Evolutionary conservation across 345 rosid genomes (phyloP).

Genomic region (Sonneratia alba): DNA sequence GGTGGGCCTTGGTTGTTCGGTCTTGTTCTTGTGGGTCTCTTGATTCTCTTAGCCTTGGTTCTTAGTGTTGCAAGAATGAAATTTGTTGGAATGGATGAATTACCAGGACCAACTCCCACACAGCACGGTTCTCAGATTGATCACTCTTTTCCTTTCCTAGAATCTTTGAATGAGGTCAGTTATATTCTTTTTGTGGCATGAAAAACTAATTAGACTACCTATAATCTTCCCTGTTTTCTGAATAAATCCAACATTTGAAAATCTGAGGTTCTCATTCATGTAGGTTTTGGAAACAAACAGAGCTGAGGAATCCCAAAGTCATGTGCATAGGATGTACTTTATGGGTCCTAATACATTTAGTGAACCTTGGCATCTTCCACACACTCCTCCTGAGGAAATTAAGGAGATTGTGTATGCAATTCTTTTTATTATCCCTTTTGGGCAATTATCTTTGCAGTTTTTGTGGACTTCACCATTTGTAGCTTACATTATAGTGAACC

Average conservation of each 20-base stretch:
- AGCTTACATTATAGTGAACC: not conserved
- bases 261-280: constrained; percentile 8
- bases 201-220: not conserved
- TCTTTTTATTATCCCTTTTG: constrained; percentile 11
- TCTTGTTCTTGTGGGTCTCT: constrained; percentile 77
- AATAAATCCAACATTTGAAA: constrained; percentile 5
- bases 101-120: constrained; percentile 83
- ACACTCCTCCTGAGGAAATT: constrained; percentile 88
- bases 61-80: constrained; percentile 99
- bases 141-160: constrained; percentile 96
- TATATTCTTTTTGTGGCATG: constrained; percentile 3
- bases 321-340: constrained; percentile 95
- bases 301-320: constrained; percentile 92
- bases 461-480: not conserved
- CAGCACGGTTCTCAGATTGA: constrained; percentile 87
- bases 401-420: constrained; percentile 87
- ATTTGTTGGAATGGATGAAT: constrained; percentile 92
- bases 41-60: constrained; percentile 84
- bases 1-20: constrained; percentile 98
- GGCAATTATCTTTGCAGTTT: not conserved
- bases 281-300: constrained; percentile 98
- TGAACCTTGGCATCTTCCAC: constrained; percentile 97
- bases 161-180: constrained; percentile 90
- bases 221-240: not conserved
- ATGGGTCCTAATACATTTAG: constrained; percentile 94